Base-by-base conservation (phyloP, 768 basidiomycete species). In the Lentinula guzmanii region DNA sequence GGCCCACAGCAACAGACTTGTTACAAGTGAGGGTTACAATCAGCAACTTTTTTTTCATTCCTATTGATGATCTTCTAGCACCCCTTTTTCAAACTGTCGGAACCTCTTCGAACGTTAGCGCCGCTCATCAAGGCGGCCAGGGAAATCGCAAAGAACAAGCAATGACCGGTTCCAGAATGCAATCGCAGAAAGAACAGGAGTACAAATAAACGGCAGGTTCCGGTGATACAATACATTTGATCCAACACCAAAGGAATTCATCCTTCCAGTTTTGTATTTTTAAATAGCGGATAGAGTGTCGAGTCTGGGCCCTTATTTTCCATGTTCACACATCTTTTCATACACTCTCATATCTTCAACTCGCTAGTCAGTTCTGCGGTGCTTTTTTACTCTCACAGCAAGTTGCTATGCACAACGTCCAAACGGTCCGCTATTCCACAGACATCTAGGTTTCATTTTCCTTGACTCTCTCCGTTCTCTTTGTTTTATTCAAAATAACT, bases 71-170 rank as follows among this genome's bases (percentile, higher is more conserved):
- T 43, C 7, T 6, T 48, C n/a, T 69, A 93, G 86, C 93, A 95
- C 71, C 84, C 88, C 3, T 95, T 96, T 79, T 95, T 95, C 79
- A 87, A 86, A 71, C 76, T 89, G 37, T 87, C 89, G 3, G 95
- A 97, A 75, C 93, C 93, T 5, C 78, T 96, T 57, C 82, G 90
- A 60, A 94, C 92, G 18, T 78, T 96, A 58, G 81, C 92, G 7
- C 94, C 94, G 7, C 76, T 96, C 43, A 96, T 96, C 81, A 95
- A 95, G 72, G 93, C 93, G 11, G 94, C 94, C 5, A 79, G 92
- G 64, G 93, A 95, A 65, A 88, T 91, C 52, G 87, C 90, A 41
- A 91, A 90, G 80, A 63, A 63, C 52, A 62, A 61, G 37, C 62
- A 33, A 64, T 45, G 54, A 39, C 18, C 18, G 31, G 35, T 18